Conservation (phyloP, 208 protist species). For the Leishmania tropica region DNA sequence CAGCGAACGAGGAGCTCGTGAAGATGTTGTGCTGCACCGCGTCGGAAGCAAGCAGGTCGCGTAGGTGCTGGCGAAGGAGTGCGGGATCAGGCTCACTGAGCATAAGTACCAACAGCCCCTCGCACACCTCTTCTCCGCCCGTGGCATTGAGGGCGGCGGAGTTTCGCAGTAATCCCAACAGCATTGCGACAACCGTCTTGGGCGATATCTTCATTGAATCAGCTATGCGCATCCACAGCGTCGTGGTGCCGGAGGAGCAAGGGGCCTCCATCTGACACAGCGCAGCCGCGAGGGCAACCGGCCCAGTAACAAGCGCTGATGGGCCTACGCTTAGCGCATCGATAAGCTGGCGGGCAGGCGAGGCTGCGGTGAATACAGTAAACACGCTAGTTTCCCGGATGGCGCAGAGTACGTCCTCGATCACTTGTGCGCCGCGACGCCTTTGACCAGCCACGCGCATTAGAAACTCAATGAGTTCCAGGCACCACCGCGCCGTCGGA, state of each 20-base stretch:
- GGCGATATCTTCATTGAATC: slow-evolving; percentile 4
- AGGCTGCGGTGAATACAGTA: not conserved
- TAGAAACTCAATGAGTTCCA: slow-evolving; percentile 1
- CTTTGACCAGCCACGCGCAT: not conserved
- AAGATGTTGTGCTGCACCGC: slow-evolving; percentile 1
- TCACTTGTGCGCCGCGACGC: not conserved
- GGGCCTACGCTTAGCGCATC: not conserved
- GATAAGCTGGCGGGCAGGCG: not conserved
- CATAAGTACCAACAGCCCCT: slow-evolving; percentile 5
- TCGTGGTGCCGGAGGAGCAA: not conserved
- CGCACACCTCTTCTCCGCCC: slow-evolving; percentile 8
- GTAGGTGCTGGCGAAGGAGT: not conserved
- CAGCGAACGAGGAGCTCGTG: not conserved
- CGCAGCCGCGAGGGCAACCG: slow-evolving; percentile 6
- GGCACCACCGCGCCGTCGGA: not conserved
- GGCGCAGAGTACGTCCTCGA: slow-evolving; percentile 8
- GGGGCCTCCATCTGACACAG: slow-evolving; percentile 8
- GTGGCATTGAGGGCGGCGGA: not conserved
- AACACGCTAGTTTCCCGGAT: not conserved
- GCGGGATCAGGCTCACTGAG: not conserved
- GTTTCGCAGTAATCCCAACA: slow-evolving; percentile 3
- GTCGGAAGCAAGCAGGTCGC: not conserved
- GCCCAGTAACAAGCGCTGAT: not conserved
- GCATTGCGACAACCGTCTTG: not conserved
- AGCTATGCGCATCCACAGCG: slow-evolving; percentile 4